Percentiles rank a stretch among this genome's conserved stretches.
phyloP scores from a whole-genome alignment of 106 monocot genomes.

The Dactylorhiza incarnata region DNA sequence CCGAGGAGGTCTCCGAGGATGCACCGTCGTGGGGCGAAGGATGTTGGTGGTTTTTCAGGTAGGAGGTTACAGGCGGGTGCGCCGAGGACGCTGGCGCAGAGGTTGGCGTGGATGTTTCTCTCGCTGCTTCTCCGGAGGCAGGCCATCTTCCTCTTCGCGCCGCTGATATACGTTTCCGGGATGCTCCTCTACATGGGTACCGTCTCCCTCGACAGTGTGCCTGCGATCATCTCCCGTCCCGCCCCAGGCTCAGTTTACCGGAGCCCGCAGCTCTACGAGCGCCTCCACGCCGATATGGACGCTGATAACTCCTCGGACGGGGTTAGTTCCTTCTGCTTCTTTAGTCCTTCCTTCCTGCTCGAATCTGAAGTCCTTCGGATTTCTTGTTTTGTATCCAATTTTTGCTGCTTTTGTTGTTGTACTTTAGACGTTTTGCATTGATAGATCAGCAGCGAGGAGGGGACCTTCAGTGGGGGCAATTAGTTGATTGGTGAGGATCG shows the following conservation, averaged over 20 bases:
- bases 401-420: not conserved
- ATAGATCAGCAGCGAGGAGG: not conserved
- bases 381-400: constrained; percentile 1
- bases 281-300: constrained; percentile 61
- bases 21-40: constrained; percentile 11
- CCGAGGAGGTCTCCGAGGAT: constrained; percentile 36
- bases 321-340: constrained; percentile 23
- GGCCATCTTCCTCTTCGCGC: constrained; percentile 87
- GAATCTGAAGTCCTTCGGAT: not conserved
- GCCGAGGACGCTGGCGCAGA: constrained; percentile 28
- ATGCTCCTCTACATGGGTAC: constrained; percentile 92
- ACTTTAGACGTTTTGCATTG: not conserved
- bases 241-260: constrained; percentile 66
- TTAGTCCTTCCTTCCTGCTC: not conserved
- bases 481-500: not conserved
- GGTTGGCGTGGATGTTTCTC: constrained; percentile 47
- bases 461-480: not conserved
- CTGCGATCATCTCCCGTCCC: constrained; percentile 49
- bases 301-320: constrained; percentile 67
- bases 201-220: constrained; percentile 70
- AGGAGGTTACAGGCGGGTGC: constrained; percentile 4
- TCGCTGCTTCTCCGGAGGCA: constrained; percentile 66
- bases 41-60: constrained; percentile 8
- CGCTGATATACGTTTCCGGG: constrained; percentile 72
- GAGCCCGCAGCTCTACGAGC: constrained; percentile 74